phyloP scores from a whole-genome alignment of 306 rosid genomes.

The Sicyos baderoa region DNA sequence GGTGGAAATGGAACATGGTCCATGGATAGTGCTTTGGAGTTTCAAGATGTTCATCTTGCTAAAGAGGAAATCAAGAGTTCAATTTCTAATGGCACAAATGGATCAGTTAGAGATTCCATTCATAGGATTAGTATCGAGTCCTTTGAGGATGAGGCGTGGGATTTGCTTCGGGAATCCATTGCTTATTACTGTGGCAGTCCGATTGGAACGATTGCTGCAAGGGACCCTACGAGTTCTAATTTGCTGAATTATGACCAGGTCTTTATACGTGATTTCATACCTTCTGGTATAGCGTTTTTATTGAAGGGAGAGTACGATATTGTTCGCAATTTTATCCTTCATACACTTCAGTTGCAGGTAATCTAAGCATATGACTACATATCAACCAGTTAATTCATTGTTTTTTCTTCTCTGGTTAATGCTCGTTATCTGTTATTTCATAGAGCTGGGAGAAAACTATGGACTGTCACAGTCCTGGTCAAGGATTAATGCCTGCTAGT shows the following conservation, averaged over 20 bases:
- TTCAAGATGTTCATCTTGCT: conserved; percentile 45
- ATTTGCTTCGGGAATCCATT: conserved; percentile 56
- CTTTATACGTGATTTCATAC: conserved; percentile 83
- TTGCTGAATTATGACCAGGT: conserved; percentile 78
- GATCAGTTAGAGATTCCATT: conserved; percentile 31
- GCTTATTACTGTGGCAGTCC: conserved; percentile 73
- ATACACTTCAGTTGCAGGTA: conserved; percentile 91
- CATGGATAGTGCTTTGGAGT: conserved; percentile 30
- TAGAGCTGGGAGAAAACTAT: conserved; percentile 98
- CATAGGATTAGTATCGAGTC: conserved; percentile 30
- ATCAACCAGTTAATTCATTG: conserved; percentile 2
- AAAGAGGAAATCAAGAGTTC: conserved; percentile 41
- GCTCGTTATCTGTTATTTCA: neutral
- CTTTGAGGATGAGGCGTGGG: conserved; percentile 81
- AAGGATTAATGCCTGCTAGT: conserved; percentile 94
- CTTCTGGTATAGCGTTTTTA: conserved; percentile 80
- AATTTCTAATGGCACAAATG: conserved; percentile 40
- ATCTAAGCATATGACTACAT: neutral
- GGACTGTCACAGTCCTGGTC: conserved; percentile 90
- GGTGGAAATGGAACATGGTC: conserved; percentile 45
- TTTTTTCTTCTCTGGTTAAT: neutral
- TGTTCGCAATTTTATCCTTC: conserved; percentile 76
- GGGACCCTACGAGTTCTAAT: conserved; percentile 57
- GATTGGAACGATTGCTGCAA: conserved; percentile 79
- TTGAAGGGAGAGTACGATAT: conserved; percentile 81